Evolutionary conservation across 2,329 filamentous ascomycete genomes (phyloP), one percentile per base, ranked within the genome.

Genomic region (Arthroderma uncinatum): DNA sequence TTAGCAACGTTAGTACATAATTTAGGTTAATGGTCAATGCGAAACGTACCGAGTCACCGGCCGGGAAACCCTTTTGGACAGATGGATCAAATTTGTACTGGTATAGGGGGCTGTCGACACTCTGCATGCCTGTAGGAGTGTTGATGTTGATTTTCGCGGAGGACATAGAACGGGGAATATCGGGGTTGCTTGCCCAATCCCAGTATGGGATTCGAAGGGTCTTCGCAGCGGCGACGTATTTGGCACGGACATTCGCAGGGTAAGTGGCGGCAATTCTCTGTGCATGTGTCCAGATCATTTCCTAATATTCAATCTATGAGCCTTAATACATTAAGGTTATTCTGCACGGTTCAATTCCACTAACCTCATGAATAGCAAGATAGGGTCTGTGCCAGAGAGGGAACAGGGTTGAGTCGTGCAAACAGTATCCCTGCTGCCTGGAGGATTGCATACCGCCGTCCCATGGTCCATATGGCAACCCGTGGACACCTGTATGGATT

Each of bases 331-430:
- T 12, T 8, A 48, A 56, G 30, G 53, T 42, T n/a, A 23, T 8
- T 5, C 8, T n/a, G 16, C 7, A 8, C n/a, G 4, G 23, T 30
- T n/a, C 9, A 48, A 21, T 21, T 9, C 33, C 23, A 54, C 66
- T 53, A 63, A 80, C 79, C 72, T 86, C 78, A 61, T 74, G 82
- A 8, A 85, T 71, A 8, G 80, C 75, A 57, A 93, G 75, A 69
- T 92, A 94, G 0, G 88, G 86, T 53, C 89, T 81, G 75, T 95
- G 89, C 89, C 89, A 94, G 39, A 84, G 79, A 39, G 85, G 82
- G 67, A 95, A 93, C 14, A 93, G 74, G 40, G 85, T 82, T 1
- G 86, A 87, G 23, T 78, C 80, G 70, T 95, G 89, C 12, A 82
- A 81, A 68, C 89, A 94, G 68, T 90, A 94, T 53, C 88, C 89